Percentiles rank a stretch among this genome's conserved stretches.
phyloP scores from a whole-genome alignment of 2,329 filamentous ascomycete genomes.

The Aspergillus udagawae region DNA sequence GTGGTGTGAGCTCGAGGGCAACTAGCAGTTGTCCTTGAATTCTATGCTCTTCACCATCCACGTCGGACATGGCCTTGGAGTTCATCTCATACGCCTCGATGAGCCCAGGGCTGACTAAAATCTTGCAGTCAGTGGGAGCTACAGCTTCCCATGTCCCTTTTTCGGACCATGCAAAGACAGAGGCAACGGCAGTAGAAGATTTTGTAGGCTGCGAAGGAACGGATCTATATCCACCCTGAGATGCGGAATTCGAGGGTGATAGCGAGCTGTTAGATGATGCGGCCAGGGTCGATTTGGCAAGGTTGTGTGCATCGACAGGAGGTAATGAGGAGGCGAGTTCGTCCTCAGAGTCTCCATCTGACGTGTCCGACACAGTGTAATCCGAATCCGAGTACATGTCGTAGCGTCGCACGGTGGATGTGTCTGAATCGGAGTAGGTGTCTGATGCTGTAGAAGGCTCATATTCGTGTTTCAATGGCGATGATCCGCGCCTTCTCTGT shows the following conservation, averaged over 20 bases:
- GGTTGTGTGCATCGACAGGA: constrained; percentile 22
- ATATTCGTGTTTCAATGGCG: constrained; percentile 95
- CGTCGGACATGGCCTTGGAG: constrained; percentile 38
- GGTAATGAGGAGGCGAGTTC: constrained; percentile 26
- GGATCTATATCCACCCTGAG: constrained; percentile 64
- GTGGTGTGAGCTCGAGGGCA: constrained; percentile 81
- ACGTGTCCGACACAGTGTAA: constrained; percentile 47
- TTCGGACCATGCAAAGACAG: constrained; percentile 62
- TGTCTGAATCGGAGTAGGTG: constrained; percentile 54
- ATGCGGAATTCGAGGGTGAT: constrained; percentile 76
- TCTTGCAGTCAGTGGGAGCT: constrained; percentile 59
- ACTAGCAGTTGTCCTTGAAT: constrained; percentile 48
- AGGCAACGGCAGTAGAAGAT: constrained; percentile 55
- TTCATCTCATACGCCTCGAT: constrained; percentile 60
- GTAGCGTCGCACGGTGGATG: constrained; percentile 53
- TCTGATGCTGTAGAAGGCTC: constrained; percentile 73
- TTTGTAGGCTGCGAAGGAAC: constrained; percentile 46
- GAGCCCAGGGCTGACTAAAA: constrained; percentile 60
- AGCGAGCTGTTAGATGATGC: constrained; percentile 57
- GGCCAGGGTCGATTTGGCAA: constrained; percentile 42
- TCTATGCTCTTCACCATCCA: constrained; percentile 16
- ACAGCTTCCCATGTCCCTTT: constrained; percentile 59
- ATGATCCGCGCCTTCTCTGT: constrained; percentile 71
- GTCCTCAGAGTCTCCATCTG: constrained; percentile 56
- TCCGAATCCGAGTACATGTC: constrained; percentile 45